Evolutionary conservation across 2,329 filamentous ascomycete genomes (phyloP).

Genomic region (Coleophoma cylindrospora): DNA sequence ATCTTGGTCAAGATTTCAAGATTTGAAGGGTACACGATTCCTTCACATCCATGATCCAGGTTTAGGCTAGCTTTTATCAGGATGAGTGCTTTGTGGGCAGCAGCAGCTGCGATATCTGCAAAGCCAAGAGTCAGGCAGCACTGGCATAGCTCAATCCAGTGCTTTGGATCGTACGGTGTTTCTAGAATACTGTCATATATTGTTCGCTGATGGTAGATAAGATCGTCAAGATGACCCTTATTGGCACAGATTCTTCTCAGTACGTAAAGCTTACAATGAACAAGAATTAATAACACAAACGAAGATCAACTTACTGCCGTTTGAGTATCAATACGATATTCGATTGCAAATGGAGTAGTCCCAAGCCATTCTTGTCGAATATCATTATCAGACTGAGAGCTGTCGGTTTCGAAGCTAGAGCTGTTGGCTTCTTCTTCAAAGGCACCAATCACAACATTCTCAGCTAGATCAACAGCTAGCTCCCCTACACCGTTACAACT

Average conservation of each 20-base stretch:
- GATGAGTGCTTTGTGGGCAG: slow-evolving; percentile 14
- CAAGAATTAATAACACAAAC: background rate
- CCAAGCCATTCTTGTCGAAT: background rate
- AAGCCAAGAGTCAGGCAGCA: slow-evolving; percentile 16
- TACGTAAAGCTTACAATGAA: background rate
- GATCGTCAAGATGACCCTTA: background rate
- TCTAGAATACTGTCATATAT: background rate
- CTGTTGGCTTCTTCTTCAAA: too few species aligned
- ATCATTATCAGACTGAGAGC: too few species aligned
- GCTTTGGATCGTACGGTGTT: slow-evolving; percentile 13
- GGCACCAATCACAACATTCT: too few species aligned
- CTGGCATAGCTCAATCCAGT: slow-evolving; percentile 10
- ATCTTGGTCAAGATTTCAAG: slow-evolving; percentile 4
- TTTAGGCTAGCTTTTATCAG: slow-evolving; percentile 13
- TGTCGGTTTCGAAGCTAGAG: too few species aligned
- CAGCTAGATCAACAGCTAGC: too few species aligned
- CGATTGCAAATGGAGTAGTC: background rate
- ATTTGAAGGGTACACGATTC: background rate
- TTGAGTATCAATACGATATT: background rate
- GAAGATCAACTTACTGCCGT: background rate
- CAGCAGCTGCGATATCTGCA: slow-evolving; percentile 11
- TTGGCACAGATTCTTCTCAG: background rate
- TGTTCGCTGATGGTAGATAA: background rate
- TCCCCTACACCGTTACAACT: too few species aligned
- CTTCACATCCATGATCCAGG: background rate